Evolutionary conservation across 169 alveolate genomes (phyloP).

Genomic region (Fabrea salina): DNA sequence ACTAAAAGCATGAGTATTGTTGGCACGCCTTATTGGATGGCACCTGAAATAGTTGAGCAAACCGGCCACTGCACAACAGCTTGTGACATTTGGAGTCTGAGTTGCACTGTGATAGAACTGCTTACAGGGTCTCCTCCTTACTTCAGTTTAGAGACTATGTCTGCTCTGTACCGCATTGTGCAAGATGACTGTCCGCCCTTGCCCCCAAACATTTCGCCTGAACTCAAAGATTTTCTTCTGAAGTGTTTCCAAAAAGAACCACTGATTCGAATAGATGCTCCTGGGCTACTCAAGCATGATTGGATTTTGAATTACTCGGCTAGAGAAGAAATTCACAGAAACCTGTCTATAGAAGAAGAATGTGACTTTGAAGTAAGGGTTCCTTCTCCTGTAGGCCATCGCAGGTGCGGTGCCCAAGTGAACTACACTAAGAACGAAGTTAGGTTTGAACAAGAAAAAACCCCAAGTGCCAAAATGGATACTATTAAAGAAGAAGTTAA

Average conservation of each 20-base stretch:
- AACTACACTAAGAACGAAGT: no score
- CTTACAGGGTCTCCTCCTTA: conserved; percentile 82
- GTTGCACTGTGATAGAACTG: conserved; percentile 16
- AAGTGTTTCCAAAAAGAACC: conserved; percentile 77
- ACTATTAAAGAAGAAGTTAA: no score
- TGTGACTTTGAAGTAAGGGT: no score
- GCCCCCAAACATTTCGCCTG: conserved; percentile 60
- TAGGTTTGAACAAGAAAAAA: no score
- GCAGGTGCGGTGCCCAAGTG: no score
- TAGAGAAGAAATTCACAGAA: no score
- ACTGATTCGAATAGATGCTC: conserved; percentile 54
- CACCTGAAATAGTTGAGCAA: conserved; percentile 46
- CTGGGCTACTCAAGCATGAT: conserved; percentile 47
- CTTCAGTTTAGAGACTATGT: conserved; percentile 54
- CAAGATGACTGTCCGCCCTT: conserved; percentile 70
- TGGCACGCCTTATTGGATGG: conserved; percentile 86
- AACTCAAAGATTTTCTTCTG: conserved; percentile 64
- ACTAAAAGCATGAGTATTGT: conserved; percentile 30
- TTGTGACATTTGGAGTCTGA: conserved; percentile 27
- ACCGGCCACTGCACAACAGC: background rate
- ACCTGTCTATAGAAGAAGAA: no score
- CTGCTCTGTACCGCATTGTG: conserved; percentile 72
- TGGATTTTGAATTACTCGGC: no score
- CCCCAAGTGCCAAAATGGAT: no score
- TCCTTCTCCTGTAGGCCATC: no score